Percentiles rank a stretch among this genome's conserved stretches.
These are phyloP conservation scores for Diaporthe sp. DNA, from an alignment of 2,329 filamentous ascomycete species.

Conservation along the genomic window DNA sequence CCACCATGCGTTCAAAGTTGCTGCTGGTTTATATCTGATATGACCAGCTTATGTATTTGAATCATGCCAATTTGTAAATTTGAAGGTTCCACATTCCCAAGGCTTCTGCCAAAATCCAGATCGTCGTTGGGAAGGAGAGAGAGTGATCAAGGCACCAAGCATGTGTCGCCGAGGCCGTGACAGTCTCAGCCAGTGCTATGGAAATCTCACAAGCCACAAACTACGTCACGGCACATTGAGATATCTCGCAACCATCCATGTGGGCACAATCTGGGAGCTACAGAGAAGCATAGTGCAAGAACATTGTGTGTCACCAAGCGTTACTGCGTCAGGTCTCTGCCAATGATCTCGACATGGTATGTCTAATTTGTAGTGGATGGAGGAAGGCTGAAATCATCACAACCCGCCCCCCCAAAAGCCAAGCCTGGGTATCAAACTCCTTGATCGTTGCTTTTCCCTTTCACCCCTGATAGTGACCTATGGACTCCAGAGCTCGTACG, in stretches of 20 bases:
- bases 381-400: background rate
- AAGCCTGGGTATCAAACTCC: slow-evolving; percentile 26
- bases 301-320: background rate
- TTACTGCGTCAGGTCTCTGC: background rate
- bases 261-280: background rate
- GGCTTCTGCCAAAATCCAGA: no score
- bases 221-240: background rate
- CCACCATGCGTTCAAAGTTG: background rate
- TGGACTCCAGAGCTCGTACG: background rate
- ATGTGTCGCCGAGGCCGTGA: background rate
- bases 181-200: no score
- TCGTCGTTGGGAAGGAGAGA: background rate
- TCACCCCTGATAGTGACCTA: no score
- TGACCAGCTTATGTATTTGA: background rate
- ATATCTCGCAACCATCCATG: background rate
- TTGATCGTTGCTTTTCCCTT: background rate
- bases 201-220: background rate
- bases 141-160: no score
- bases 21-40: background rate
- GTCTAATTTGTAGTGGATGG: background rate
- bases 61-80: background rate
- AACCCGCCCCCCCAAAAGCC: background rate
- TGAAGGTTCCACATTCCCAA: background rate
- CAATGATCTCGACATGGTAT: slow-evolving; percentile 1
- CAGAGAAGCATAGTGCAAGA: background rate